Conservation (phyloP, 306 rosid genomes). For the Lotus japonicus region DNA sequence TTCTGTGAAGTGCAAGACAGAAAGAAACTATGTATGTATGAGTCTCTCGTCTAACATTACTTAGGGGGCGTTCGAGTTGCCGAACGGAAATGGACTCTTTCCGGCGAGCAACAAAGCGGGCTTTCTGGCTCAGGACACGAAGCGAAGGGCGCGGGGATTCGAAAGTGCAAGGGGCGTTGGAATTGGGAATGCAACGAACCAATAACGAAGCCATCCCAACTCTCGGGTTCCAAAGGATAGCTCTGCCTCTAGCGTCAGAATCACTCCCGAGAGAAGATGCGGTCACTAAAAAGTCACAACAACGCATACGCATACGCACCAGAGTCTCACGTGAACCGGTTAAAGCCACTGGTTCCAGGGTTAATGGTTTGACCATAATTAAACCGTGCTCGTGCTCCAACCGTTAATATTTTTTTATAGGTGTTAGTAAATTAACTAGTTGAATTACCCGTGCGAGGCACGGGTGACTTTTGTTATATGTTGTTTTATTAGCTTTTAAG, state of each 20-base stretch:
- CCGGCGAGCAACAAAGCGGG: constrained; percentile 71
- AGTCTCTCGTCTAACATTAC: constrained; percentile 45
- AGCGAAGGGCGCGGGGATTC: constrained; percentile 32
- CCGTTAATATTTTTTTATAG: no score
- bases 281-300: not conserved
- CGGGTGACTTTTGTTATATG: no score
- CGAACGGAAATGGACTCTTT: constrained; percentile 58
- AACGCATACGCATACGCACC: no score
- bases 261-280: not conserved
- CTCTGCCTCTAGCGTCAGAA: not conserved
- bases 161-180: constrained; percentile 7
- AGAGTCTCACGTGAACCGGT: no score
- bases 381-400: no score
- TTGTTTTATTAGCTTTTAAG: no score
- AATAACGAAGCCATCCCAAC: constrained; percentile 57
- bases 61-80: constrained; percentile 74
- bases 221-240: not conserved
- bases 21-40: no score
- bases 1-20: no score
- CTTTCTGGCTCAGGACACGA: constrained; percentile 50
- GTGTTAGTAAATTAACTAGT: no score
- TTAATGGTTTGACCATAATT: no score
- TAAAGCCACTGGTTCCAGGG: no score
- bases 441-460: no score
- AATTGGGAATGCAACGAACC: constrained; percentile 4